Conservation (phyloP, 805 yeast species). For the Starmera amethionina region DNA sequence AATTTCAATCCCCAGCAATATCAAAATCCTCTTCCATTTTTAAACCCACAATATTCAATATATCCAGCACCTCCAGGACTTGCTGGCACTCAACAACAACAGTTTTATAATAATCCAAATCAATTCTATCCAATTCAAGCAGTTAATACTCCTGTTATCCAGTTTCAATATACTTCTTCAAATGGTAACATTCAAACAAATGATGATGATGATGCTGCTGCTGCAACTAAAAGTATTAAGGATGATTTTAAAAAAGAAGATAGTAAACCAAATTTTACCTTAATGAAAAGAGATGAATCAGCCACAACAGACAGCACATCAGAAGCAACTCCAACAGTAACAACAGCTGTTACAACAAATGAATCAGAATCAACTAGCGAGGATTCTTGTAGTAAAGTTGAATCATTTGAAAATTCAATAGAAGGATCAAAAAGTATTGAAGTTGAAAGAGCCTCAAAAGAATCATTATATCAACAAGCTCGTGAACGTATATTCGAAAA, state of each 20-base stretch:
- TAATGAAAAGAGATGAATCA: neutral
- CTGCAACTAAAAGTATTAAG: no score
- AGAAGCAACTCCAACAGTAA: neutral
- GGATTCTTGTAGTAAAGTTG: no score
- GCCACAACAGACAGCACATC: neutral
- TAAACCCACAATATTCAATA: neutral
- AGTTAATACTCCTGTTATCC: no score
- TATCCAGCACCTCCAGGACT: neutral
- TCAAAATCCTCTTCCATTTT: slow-evolving; percentile 1
- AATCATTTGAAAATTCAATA: neutral
- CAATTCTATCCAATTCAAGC: no score
- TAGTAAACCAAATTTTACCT: no score
- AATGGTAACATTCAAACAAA: no score
- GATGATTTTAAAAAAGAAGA: no score
- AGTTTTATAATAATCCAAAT: no score
- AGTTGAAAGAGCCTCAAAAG: slow-evolving; percentile 28
- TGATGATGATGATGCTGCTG: no score
- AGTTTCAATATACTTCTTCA: no score
- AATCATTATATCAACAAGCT: slow-evolving; percentile 30
- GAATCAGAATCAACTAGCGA: neutral
- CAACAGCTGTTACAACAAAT: neutral
- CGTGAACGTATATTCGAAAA: slow-evolving; percentile 28
- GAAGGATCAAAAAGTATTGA: slow-evolving; percentile 15
- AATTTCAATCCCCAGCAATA: neutral
- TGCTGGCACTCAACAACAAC: no score